Evolutionary conservation across 139 green algal genomes (phyloP), one percentile per base, ranked within the genome.

Genomic region (Tetraselmis chui): DNA sequence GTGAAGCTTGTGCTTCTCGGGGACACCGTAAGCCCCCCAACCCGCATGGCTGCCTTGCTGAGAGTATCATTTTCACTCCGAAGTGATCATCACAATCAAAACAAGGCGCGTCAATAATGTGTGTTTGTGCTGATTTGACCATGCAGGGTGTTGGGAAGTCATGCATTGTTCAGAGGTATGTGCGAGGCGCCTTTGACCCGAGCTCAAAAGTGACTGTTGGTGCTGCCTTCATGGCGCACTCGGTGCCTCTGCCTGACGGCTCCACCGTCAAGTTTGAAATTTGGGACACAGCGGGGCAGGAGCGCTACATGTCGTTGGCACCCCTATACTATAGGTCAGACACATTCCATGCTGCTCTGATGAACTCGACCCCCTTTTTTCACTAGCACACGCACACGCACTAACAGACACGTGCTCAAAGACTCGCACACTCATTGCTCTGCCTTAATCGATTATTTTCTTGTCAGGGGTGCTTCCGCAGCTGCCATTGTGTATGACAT

Each of bases 1-100:
- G 84, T 92, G 28, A 95, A 97, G 84, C 82, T 96, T 2, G 92
- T 95, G 18, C 85, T 97, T 5, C 86, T 96, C 1, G 92, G 93
- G 2, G 93, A 95, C 80, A 91, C 86, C 45, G 87, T 92, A 32
- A 83, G 83, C n/a, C n/a, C n/a, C n/a, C n/a, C n/a, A n/a, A n/a
- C n/a, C n/a, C n/a, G n/a, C n/a, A n/a, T n/a, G n/a, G n/a, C n/a
- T n/a, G n/a, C n/a, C n/a, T n/a, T n/a, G n/a, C n/a, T n/a, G n/a
- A n/a, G n/a, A n/a, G n/a, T n/a, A n/a, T n/a, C n/a, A n/a, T n/a
- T n/a, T n/a, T n/a, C n/a, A n/a, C n/a, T n/a, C n/a, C n/a, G n/a
- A n/a, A n/a, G n/a, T n/a, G n/a, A n/a, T n/a, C n/a, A n/a, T n/a
- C n/a, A n/a, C n/a, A n/a, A n/a, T n/a, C n/a, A n/a, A n/a, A n/a